phyloP scores from a whole-genome alignment of 495 filamentous ascomycete species.

The Viridothelium virens region DNA sequence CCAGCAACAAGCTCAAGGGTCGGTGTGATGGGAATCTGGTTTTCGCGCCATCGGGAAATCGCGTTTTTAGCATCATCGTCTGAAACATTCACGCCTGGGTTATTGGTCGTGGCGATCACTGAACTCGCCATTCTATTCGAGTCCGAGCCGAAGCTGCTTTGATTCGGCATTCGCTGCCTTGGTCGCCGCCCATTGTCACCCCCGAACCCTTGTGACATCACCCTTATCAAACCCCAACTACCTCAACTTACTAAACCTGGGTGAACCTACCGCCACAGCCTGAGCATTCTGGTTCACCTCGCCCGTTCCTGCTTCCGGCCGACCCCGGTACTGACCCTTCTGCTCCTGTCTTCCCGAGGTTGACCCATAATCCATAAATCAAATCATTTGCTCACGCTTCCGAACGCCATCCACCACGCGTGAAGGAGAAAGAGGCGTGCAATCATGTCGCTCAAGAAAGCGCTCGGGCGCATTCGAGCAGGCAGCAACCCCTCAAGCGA shows the following conservation, averaged over 20 bases:
- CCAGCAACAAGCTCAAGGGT: neutral
- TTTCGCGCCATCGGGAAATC: neutral
- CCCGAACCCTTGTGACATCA: constrained; percentile 8
- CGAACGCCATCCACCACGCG: neutral
- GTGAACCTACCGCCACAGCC: neutral
- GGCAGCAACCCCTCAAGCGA: constrained; percentile 9
- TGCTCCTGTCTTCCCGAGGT: neutral
- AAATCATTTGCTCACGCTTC: neutral
- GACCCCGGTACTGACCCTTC: neutral
- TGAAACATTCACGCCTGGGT: neutral
- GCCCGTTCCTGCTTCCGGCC: neutral
- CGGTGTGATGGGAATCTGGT: neutral
- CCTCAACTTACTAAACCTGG: neutral
- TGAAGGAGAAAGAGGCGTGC: neutral
- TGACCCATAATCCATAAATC: neutral
- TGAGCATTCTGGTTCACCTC: neutral
- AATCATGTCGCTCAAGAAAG: constrained; percentile 4
- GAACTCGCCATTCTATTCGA: neutral
- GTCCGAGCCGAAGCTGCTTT: neutral
- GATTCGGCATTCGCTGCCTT: neutral
- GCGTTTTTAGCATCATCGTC: neutral
- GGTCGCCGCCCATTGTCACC: neutral
- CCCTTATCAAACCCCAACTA: neutral
- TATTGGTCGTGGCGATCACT: neutral
- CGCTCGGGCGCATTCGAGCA: neutral